Conservation (phyloP, 1,284 basidiomycete species). For the Ganoderma multipileum region DNA sequence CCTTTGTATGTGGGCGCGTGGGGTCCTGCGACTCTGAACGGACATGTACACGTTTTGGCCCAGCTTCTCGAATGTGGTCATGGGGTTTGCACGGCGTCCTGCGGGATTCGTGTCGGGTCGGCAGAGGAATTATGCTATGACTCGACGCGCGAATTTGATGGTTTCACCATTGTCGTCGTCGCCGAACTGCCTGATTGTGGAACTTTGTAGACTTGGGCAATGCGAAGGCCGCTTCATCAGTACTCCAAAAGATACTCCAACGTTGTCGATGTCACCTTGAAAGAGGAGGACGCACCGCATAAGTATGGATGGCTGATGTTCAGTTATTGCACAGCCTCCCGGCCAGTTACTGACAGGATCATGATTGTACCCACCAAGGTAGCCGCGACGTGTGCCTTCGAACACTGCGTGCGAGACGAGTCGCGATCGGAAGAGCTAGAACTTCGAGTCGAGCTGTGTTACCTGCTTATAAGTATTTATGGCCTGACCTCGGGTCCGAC, state of each 20-base stretch:
- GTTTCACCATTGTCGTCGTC: neutral
- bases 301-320: neutral
- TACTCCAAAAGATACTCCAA: neutral
- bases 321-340: conserved; percentile 9
- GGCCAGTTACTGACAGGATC: neutral
- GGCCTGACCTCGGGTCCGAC: conserved; percentile 8
- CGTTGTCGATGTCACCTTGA: neutral
- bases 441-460: neutral
- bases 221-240: too few relatives aligned
- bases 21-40: neutral
- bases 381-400: neutral
- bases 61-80: neutral
- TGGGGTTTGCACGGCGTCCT: conserved; percentile 3
- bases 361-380: neutral
- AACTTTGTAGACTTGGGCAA: neutral
- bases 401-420: neutral
- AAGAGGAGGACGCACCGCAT: neutral
- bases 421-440: neutral
- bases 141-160: conserved; percentile 14
- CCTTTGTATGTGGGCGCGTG: neutral
- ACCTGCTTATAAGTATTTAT: conserved; percentile 9
- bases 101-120: conserved; percentile 15
- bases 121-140: conserved; percentile 2
- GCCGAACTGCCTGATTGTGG: conserved; percentile 1
- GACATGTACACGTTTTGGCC: neutral